A percentile compares a stretch with the other conserved stretches of the same genome.
These are phyloP conservation scores for Nakazawaea holstii DNA, from an alignment of 805 yeast genomes.

Conservation along the genomic window DNA sequence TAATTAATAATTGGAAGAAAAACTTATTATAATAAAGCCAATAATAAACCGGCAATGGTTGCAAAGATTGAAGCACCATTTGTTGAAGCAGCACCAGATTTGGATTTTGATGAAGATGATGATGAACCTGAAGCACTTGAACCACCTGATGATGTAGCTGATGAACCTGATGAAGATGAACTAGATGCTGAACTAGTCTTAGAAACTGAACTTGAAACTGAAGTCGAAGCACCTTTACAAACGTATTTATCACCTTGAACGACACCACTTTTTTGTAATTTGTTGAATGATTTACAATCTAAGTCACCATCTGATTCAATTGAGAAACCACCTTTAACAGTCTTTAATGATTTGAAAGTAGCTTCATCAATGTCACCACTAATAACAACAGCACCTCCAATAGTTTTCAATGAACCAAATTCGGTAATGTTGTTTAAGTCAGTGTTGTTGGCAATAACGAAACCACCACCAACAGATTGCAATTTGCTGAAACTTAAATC, in stretches of 20 bases:
- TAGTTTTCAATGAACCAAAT: slow-evolving; percentile 65
- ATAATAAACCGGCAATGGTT: slow-evolving; percentile 43
- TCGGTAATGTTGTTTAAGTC: slow-evolving; percentile 59
- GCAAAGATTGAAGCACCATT: slow-evolving; percentile 38
- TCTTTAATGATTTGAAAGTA: slow-evolving; percentile 62
- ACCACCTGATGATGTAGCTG: slow-evolving; percentile 27
- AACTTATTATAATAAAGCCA: slow-evolving; percentile 41
- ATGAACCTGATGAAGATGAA: slow-evolving; percentile 19
- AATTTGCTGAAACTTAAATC: slow-evolving; percentile 65
- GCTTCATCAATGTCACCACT: slow-evolving; percentile 80
- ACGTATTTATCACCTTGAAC: slow-evolving; percentile 86
- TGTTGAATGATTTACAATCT: slow-evolving; percentile 74
- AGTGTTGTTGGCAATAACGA: slow-evolving; percentile 82
- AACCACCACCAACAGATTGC: slow-evolving; percentile 86
- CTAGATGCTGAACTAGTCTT: slow-evolving; percentile 21
- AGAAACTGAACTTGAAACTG: slow-evolving; percentile 37
- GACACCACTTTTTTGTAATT: slow-evolving; percentile 69
- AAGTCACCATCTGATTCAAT: slow-evolving; percentile 72
- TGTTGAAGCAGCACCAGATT: slow-evolving; percentile 21
- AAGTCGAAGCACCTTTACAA: slow-evolving; percentile 59
- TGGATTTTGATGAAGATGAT: slow-evolving; percentile 26
- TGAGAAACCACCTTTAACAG: slow-evolving; percentile 90
- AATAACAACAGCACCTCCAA: slow-evolving; percentile 85
- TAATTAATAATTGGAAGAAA: neutral
- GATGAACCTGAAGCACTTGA: slow-evolving; percentile 32